Conservation (phyloP, 345 rosid species). For the Linum tenue region DNA sequence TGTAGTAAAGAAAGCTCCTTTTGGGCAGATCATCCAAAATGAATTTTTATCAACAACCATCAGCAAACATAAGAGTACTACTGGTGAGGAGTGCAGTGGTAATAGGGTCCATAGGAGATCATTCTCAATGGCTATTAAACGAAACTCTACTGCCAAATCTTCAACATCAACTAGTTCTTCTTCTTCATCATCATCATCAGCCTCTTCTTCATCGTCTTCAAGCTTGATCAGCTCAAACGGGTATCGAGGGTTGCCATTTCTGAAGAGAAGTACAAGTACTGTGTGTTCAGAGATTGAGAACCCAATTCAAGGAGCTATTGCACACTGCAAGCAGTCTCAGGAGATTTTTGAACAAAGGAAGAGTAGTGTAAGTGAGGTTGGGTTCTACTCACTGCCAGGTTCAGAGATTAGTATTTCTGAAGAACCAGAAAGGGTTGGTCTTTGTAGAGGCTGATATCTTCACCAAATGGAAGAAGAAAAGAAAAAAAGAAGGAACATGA, state of each 20-base stretch:
- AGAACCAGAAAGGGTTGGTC: constrained; percentile 47
- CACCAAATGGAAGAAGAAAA: not conserved
- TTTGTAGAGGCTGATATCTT: constrained; percentile 42
- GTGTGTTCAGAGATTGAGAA: constrained; percentile 45
- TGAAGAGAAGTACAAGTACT: constrained; percentile 21
- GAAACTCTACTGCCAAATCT: constrained; percentile 15
- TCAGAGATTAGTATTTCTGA: constrained; percentile 34
- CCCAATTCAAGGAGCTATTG: constrained; percentile 84
- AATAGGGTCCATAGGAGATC: constrained; percentile 30
- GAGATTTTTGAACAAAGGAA: constrained; percentile 38
- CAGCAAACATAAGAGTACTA: constrained; percentile 10
- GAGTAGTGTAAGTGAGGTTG: constrained; percentile 30
- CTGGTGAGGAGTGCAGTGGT: constrained; percentile 14
- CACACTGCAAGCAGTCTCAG: constrained; percentile 75
- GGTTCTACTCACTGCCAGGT: constrained; percentile 46
- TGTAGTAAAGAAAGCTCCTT: constrained; percentile 25
- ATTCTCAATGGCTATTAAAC: constrained; percentile 22
- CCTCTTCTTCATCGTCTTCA: constrained; percentile 12
- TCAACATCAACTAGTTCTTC: constrained; percentile 7
- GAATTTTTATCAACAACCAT: constrained; percentile 10
- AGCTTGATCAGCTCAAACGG: constrained; percentile 2
- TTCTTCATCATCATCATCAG: constrained; percentile 1
- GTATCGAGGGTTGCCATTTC: constrained; percentile 17
- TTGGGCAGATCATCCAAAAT: constrained; percentile 39
- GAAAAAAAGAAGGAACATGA: constrained; percentile 2